These are phyloP conservation scores for Malassezia brasiliensis DNA, from an alignment of 1,284 basidiomycete species.

Conservation along the genomic window DNA sequence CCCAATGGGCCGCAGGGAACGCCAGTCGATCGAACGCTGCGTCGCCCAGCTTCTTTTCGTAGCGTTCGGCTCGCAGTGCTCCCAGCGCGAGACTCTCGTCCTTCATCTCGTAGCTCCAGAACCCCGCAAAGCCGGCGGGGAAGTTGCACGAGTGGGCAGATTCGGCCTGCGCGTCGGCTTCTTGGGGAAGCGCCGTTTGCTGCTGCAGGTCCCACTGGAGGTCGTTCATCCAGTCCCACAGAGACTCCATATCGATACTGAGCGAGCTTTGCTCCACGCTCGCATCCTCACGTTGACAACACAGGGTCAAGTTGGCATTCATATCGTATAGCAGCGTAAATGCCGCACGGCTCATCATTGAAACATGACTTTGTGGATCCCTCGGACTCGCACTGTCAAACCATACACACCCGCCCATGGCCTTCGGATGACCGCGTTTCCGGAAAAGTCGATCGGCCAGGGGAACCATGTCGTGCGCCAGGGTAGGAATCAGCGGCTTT, in stretches of 20 bases:
- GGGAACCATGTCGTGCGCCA: neutral
- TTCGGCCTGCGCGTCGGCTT: neutral
- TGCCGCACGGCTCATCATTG: slow-evolving; percentile 37
- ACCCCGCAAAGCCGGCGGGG: slow-evolving; percentile 53
- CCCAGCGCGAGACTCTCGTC: slow-evolving; percentile 49
- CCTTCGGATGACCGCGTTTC: neutral
- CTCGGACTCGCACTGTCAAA: slow-evolving; percentile 20
- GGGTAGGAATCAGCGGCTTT: neutral
- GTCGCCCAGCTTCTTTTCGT: neutral
- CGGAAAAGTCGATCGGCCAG: slow-evolving; percentile 10
- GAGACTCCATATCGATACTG: neutral
- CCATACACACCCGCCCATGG: slow-evolving; percentile 14
- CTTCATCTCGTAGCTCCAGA: slow-evolving; percentile 56
- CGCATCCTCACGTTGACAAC: neutral
- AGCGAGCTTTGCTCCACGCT: neutral
- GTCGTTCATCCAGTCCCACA: slow-evolving; percentile 15
- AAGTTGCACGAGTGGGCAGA: slow-evolving; percentile 20
- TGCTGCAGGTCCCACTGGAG: slow-evolving; percentile 5
- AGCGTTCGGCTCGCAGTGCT: slow-evolving; percentile 3
- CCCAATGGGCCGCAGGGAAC: slow-evolving; percentile 48
- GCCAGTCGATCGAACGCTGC: slow-evolving; percentile 7
- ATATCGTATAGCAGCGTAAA: slow-evolving; percentile 34
- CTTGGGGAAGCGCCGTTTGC: neutral
- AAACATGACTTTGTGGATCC: slow-evolving; percentile 23
- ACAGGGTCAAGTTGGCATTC: neutral